Evolutionary conservation across 2,329 filamentous ascomycete species (phyloP), one percentile per base, ranked within the genome.

Genomic region (Monosporascus sp.): DNA sequence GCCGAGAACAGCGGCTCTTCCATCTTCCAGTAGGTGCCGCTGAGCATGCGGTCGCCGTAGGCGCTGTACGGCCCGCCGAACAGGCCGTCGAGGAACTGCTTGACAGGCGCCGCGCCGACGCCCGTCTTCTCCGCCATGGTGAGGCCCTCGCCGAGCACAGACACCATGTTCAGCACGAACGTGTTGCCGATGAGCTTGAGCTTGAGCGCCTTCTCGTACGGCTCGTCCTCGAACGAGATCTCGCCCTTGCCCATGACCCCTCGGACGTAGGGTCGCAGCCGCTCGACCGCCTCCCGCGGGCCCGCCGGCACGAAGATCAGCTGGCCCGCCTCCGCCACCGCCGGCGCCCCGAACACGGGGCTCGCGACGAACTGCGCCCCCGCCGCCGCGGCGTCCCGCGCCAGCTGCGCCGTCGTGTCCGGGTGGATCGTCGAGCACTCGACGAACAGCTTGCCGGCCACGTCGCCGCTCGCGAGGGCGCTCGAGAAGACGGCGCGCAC

Each of bases 381-480:
- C 24, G 78, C 77, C 2, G 68, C 76, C 14, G 74, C 74, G 55
- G 87, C 74, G 26, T 71, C 75, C 60, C 82, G 75, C 26, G 85
- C 85, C 3, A 90, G 70, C 26, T 76, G 77, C 56, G 89, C 81
- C 1, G 88, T 89, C 4, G 88, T 91, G 52, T 92, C 87, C 0
- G 92, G 91, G 69, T 94, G 88, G 37, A 96, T 82, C 26, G 91
- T 96, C 3, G 89, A 94, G 77, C 88, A 92, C 66, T 96, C 91
- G 35, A 96, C 80, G 60, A 96, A 86, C 17, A 94, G 75, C 73
- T 96, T 96, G 56, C 83, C 85, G 28, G 77, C 77, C 18, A 89
- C 72, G 53, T 83, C 73, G 18, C 72, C 65, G 48, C 79, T 63
- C 22, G 9, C 11, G 3, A 90, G 72, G 31, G 87, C 80, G 3